These are phyloP conservation scores for Perkinsus olseni DNA, from an alignment of 169 alveolate species.

Conservation along the genomic window DNA sequence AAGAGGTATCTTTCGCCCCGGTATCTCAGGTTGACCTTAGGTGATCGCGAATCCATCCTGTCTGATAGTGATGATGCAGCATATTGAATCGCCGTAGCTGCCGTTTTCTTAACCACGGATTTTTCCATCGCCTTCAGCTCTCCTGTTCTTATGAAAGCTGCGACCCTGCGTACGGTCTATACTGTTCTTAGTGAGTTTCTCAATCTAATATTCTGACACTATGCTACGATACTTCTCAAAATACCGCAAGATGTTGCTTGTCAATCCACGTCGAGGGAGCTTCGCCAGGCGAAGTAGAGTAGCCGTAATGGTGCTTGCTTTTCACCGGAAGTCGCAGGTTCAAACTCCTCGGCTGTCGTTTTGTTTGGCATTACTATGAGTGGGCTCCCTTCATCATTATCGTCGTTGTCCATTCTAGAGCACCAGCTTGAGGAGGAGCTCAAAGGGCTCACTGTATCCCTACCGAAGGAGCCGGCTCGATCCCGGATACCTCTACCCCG, in stretches of 20 bases:
- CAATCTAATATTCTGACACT: no score
- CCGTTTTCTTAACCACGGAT: neutral
- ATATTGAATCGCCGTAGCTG: neutral
- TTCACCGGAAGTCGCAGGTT: neutral
- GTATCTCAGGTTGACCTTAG: no score
- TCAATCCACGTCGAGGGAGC: no score
- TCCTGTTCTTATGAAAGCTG: no score
- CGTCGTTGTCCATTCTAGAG: neutral
- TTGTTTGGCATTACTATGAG: neutral
- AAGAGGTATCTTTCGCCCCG: no score
- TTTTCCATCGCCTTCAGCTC: neutral
- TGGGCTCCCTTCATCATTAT: neutral
- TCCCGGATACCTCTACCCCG: neutral
- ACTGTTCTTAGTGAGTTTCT: neutral
- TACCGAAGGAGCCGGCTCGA: neutral
- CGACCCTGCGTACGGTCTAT: no score
- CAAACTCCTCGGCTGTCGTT: neutral
- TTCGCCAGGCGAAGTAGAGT: no score
- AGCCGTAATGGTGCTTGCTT: neutral
- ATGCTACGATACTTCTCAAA: no score
- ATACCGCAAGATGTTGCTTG: no score
- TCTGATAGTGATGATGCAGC: neutral
- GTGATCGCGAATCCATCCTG: neutral
- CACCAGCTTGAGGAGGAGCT: neutral
- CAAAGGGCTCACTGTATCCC: neutral